Evolutionary conservation across 2,329 filamentous ascomycete species (phyloP).

Genomic region (Aspergillus neoniger): DNA sequence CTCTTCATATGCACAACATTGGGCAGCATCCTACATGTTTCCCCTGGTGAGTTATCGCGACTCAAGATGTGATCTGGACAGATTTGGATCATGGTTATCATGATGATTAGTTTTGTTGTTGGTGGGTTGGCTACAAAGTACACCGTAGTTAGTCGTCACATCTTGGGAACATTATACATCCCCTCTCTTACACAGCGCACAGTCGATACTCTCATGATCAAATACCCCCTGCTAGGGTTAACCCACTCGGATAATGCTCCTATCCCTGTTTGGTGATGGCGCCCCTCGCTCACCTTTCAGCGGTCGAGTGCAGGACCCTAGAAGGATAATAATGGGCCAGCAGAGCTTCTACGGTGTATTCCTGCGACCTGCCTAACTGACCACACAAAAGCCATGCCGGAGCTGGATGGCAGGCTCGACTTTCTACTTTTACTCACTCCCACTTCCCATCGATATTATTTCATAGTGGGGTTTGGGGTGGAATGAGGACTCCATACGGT

Average conservation of each 20-base stretch:
- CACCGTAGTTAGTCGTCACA: too few relatives aligned
- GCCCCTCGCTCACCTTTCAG: constrained; percentile 13
- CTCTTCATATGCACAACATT: constrained; percentile 10
- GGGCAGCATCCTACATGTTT: constrained; percentile 10
- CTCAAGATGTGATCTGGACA: neutral
- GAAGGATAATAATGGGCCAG: neutral
- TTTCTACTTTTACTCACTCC: constrained; percentile 5
- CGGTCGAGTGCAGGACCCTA: neutral
- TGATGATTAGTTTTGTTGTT: neutral
- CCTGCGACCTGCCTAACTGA: neutral
- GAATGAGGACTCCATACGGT: constrained; percentile 19
- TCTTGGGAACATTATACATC: too few relatives aligned
- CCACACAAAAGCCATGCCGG: neutral
- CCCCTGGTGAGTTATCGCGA: neutral
- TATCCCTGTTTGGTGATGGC: constrained; percentile 17
- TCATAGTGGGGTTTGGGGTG: constrained; percentile 18
- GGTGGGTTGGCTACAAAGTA: too few relatives aligned
- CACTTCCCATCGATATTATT: constrained; percentile 3
- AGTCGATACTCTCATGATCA: neutral
- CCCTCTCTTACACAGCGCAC: neutral
- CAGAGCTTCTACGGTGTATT: constrained; percentile 1
- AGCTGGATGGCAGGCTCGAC: neutral
- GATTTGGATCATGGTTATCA: neutral
- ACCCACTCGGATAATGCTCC: constrained; percentile 11
- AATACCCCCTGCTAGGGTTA: constrained; percentile 3